A percentile compares a stretch with the other conserved stretches of the same genome.
Evolutionary conservation across 257 asterid genomes (phyloP).

Genomic region (Solanum tacnaense): DNA sequence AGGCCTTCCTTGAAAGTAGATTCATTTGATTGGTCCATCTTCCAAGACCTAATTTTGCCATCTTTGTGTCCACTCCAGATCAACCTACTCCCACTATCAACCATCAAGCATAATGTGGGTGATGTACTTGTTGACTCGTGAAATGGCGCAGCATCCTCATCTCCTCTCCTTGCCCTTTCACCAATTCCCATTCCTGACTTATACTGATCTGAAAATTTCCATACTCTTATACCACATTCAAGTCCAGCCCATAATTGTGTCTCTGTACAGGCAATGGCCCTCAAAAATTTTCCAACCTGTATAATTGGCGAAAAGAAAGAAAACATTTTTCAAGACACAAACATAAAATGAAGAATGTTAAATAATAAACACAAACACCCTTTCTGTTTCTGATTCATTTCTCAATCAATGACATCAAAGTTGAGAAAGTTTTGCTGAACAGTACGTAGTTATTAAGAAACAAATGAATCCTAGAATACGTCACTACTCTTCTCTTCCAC

Average conservation of each 20-base stretch:
- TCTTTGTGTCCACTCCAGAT: constrained; percentile 96
- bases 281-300: constrained; percentile 49
- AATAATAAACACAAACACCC: background rate
- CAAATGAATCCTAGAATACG: background rate
- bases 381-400: background rate
- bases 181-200: constrained; percentile 54
- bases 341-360: background rate
- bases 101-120: constrained; percentile 58
- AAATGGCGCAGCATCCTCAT: constrained; percentile 89
- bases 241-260: constrained; percentile 94
- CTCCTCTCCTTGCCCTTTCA: constrained; percentile 69
- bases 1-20: constrained; percentile 63
- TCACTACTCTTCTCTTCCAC: background rate
- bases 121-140: constrained; percentile 56
- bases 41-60: constrained; percentile 92
- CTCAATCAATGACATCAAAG: background rate
- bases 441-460: background rate
- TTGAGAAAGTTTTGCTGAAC: background rate
- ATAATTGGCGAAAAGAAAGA: background rate
- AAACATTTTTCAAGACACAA: background rate
- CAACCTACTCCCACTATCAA: constrained; percentile 61
- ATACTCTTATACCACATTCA: constrained; percentile 87
- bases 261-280: constrained; percentile 72
- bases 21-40: constrained; percentile 57
- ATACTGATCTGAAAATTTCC: constrained; percentile 67